These are phyloP conservation scores for Marasmius fiardii DNA, from an alignment of 1,284 basidiomycete genomes.

Conservation along the genomic window DNA sequence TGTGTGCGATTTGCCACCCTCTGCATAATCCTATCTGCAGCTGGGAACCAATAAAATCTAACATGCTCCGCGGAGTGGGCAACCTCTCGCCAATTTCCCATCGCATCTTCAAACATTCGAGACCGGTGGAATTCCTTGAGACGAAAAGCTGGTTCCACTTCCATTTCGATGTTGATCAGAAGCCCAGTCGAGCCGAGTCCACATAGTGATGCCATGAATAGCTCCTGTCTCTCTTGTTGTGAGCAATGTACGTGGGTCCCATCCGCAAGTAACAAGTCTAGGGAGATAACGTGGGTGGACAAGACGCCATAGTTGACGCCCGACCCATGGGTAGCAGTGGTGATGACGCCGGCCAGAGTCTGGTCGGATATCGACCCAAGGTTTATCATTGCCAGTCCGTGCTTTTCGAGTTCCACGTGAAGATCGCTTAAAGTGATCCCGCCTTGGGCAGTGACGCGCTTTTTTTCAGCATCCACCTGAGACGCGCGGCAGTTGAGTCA, in stretches of 20 bases:
- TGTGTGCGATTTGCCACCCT: constrained; percentile 74
- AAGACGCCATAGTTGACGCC: constrained; percentile 83
- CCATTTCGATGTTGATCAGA: constrained; percentile 76
- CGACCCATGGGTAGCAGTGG: constrained; percentile 94
- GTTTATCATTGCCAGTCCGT: constrained; percentile 84
- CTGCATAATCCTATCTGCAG: constrained; percentile 71
- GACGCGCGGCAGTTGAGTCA: constrained; percentile 2
- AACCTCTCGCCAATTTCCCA: constrained; percentile 54
- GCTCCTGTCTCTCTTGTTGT: constrained; percentile 58
- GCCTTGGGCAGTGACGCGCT: constrained; percentile 68
- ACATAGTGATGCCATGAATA: constrained; percentile 92
- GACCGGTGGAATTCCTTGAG: constrained; percentile 77
- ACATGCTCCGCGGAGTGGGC: constrained; percentile 78
- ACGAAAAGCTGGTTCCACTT: constrained; percentile 82
- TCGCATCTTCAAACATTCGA: constrained; percentile 62
- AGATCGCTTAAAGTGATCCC: constrained; percentile 80
- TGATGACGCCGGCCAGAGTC: constrained; percentile 90
- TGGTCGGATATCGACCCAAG: constrained; percentile 97
- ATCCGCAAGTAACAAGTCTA: constrained; percentile 75
- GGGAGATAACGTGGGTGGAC: constrained; percentile 76
- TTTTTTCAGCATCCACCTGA: constrained; percentile 72
- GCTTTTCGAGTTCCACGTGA: constrained; percentile 63
- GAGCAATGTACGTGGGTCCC: constrained; percentile 71
- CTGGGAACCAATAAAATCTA: constrained; percentile 95
- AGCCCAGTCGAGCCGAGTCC: constrained; percentile 93